Conservation (phyloP, 768 basidiomycete genomes). For the Phylloporus rhodoxanthus region DNA sequence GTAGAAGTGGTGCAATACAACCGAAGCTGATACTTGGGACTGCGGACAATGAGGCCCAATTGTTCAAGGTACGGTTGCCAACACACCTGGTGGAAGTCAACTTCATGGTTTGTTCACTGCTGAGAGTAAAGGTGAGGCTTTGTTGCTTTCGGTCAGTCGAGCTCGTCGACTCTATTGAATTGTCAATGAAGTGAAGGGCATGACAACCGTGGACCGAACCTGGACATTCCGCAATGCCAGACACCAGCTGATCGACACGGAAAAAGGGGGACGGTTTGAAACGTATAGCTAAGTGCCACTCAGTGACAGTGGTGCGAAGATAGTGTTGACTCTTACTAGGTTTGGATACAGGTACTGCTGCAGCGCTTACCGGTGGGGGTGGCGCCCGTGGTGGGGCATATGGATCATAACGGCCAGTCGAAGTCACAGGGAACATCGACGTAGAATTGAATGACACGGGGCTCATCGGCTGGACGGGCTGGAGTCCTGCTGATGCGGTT, state of each 20-base stretch:
- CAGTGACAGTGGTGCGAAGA: conserved; percentile 5
- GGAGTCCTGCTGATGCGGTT: conserved; percentile 20
- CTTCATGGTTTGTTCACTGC: conserved; percentile 55
- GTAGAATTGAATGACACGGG: conserved; percentile 18
- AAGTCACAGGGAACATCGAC: conserved; percentile 20
- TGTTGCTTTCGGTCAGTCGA: conserved; percentile 72
- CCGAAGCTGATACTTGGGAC: conserved; percentile 71
- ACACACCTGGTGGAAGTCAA: conserved; percentile 52
- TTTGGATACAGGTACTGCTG: conserved; percentile 27
- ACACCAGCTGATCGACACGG: conserved; percentile 58
- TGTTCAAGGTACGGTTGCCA: background rate
- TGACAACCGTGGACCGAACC: conserved; percentile 39
- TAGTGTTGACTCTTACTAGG: conserved; percentile 21
- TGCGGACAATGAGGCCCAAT: conserved; percentile 26
- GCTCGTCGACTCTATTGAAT: conserved; percentile 60
- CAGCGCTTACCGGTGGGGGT: conserved; percentile 34
- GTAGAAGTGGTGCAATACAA: conserved; percentile 85
- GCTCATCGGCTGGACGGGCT: conserved; percentile 21
- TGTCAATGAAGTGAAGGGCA: conserved; percentile 2
- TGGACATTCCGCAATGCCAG: conserved; percentile 67
- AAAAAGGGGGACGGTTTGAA: conserved; percentile 84
- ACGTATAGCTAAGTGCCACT: conserved; percentile 46
- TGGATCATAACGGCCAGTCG: conserved; percentile 54
- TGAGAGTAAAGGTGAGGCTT: conserved; percentile 58
- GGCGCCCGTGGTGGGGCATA: conserved; percentile 55